These are phyloP conservation scores for Teunomyces atbi DNA, from an alignment of 805 yeast genomes.

Conservation along the genomic window DNA sequence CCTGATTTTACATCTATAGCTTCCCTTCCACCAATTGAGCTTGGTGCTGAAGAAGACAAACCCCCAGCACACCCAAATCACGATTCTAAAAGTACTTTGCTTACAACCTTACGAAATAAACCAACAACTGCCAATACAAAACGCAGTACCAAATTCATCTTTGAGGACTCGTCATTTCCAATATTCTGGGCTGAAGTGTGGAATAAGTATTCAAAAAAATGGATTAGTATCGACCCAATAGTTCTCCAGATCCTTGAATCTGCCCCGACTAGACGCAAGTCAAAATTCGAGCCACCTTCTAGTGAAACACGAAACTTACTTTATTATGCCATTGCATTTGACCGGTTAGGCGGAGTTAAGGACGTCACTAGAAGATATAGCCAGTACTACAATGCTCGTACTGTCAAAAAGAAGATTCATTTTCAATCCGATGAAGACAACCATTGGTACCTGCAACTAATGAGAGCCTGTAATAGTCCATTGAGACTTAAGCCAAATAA, in stretches of 20 bases:
- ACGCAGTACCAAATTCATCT: conserved; percentile 2
- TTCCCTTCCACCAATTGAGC: conserved; percentile 9
- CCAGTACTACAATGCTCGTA: conserved; percentile 65
- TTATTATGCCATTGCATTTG: conserved; percentile 77
- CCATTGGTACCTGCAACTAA: conserved; percentile 58
- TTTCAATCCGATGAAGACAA: conserved; percentile 50
- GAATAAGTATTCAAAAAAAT: conserved; percentile 67
- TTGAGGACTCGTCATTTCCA: conserved; percentile 49
- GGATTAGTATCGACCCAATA: conserved; percentile 87
- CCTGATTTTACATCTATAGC: conserved; percentile 65
- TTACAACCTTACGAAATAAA: conserved; percentile 9
- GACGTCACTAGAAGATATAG: conserved; percentile 89
- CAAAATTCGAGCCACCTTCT: conserved; percentile 72
- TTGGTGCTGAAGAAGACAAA: conserved; percentile 1
- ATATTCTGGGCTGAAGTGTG: conserved; percentile 94
- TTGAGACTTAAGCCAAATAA: conserved; percentile 22
- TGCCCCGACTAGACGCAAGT: conserved; percentile 49
- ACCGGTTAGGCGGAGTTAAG: conserved; percentile 57
- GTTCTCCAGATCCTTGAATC: conserved; percentile 63
- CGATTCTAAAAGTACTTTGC: conserved; percentile 19
- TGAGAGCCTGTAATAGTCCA: conserved; percentile 25
- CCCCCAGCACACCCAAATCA: conserved; percentile 11
- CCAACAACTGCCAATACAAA: conserved; percentile 14
- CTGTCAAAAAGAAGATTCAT: conserved; percentile 69
- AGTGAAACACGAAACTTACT: conserved; percentile 57